phyloP scores from a whole-genome alignment of 768 basidiomycete genomes.

The Collybia mongolica region DNA sequence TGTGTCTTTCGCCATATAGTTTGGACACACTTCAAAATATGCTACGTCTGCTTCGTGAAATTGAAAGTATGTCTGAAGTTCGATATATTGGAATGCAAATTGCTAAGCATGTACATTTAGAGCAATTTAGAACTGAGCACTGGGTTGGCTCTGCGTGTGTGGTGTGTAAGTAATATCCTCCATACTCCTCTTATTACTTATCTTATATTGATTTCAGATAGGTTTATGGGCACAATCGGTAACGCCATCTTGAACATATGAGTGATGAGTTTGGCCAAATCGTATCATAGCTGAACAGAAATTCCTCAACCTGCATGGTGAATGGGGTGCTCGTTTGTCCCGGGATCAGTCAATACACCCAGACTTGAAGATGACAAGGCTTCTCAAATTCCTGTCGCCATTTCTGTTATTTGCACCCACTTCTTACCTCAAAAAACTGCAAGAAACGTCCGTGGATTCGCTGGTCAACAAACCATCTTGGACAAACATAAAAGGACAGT shows the following conservation, averaged over 20 bases:
- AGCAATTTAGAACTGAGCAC: background rate
- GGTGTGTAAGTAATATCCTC: background rate
- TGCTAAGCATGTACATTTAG: background rate
- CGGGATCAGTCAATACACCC: constrained; percentile 2
- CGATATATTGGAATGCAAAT: no score
- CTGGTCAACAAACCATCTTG: constrained; percentile 1
- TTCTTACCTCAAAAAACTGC: constrained; percentile 1
- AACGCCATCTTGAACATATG: background rate
- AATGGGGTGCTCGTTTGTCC: constrained; percentile 1
- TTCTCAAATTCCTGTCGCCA: constrained; percentile 1
- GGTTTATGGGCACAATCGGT: constrained; percentile 2
- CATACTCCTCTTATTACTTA: background rate
- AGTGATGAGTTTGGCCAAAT: no score
- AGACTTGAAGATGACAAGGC: background rate
- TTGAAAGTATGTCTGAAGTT: background rate
- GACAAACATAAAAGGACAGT: constrained; percentile 1
- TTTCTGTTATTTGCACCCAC: constrained; percentile 1
- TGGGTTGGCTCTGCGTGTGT: constrained; percentile 1
- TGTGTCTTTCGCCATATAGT: no score
- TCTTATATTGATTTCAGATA: background rate
- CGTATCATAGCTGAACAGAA: background rate
- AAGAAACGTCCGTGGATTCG: background rate
- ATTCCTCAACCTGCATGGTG: constrained; percentile 3
- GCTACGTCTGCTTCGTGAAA: background rate
- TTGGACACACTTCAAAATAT: background rate